Conservation (phyloP, 2,329 filamentous ascomycete genomes). For the Aspergillus flavus region DNA sequence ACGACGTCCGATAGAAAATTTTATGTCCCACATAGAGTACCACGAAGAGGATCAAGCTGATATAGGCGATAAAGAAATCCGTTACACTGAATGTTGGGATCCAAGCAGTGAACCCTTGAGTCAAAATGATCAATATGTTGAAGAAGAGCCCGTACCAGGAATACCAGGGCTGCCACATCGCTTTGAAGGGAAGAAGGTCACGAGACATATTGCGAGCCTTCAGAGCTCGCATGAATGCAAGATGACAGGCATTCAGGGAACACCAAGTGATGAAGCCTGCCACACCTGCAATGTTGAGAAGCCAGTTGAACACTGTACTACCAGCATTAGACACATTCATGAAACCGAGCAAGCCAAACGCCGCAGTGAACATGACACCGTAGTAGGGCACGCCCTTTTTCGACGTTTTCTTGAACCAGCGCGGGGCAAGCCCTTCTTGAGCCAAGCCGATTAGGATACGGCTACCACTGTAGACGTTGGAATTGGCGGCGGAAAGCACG, state of each 20-base stretch:
- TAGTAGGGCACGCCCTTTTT: conserved; percentile 49
- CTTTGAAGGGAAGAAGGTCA: conserved; percentile 61
- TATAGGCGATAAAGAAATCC: conserved; percentile 66
- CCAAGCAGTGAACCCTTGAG: conserved; percentile 70
- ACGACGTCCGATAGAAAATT: conserved; percentile 38
- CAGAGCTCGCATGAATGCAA: conserved; percentile 67
- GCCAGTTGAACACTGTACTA: conserved; percentile 58
- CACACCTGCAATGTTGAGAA: conserved; percentile 38
- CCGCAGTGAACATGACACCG: conserved; percentile 47
- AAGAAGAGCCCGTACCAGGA: conserved; percentile 69
- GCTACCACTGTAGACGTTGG: conserved; percentile 53
- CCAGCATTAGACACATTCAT: conserved; percentile 68
- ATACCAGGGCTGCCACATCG: conserved; percentile 65
- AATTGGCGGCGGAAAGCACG: conserved; percentile 48
- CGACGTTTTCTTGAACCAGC: conserved; percentile 45
- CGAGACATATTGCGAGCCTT: conserved; percentile 60
- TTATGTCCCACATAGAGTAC: conserved; percentile 66
- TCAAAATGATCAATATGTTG: conserved; percentile 65
- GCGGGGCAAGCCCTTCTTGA: conserved; percentile 48
- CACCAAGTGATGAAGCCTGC: conserved; percentile 42
- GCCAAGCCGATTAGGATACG: conserved; percentile 71
- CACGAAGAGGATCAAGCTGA: conserved; percentile 66
- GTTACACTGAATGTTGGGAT: conserved; percentile 61
- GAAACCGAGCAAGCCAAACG: conserved; percentile 68
- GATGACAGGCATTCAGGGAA: conserved; percentile 56